These are phyloP conservation scores for Trichophyton verrucosum DNA, from an alignment of 2,329 filamentous ascomycete species.

Conservation along the genomic window DNA sequence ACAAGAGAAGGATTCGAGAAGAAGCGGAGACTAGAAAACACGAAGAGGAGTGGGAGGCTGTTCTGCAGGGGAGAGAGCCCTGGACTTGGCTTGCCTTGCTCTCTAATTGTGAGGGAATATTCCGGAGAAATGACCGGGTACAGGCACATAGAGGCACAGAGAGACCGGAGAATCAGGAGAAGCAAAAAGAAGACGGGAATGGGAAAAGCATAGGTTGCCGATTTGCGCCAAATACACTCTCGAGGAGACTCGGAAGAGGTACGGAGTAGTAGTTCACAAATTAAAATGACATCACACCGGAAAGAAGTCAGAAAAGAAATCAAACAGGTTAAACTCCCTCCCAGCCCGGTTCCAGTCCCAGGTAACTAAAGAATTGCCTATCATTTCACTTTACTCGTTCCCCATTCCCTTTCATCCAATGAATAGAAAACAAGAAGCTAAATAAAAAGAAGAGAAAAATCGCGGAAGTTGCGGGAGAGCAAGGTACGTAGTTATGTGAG, in stretches of 20 bases:
- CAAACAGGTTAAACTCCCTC: constrained; percentile 2
- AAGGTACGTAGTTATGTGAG: too few species aligned
- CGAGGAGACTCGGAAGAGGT: background rate
- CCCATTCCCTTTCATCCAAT: constrained; percentile 3
- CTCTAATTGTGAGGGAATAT: background rate
- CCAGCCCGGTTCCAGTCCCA: constrained; percentile 1
- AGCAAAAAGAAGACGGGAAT: background rate
- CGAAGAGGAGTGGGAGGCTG: background rate
- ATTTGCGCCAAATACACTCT: background rate
- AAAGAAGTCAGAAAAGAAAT: background rate
- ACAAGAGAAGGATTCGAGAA: constrained; percentile 3
- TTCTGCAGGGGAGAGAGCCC: background rate
- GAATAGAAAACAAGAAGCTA: constrained; percentile 3
- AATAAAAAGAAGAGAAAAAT: background rate
- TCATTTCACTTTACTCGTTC: constrained; percentile 3
- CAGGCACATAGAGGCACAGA: too few species aligned
- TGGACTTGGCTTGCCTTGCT: too few species aligned
- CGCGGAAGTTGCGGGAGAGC: background rate
- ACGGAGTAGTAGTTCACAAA: background rate
- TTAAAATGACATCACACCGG: background rate
- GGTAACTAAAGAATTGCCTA: background rate
- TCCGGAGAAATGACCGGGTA: too few species aligned
- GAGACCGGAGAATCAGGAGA: too few species aligned
- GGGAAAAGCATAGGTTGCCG: background rate
- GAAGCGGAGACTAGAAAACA: background rate